phyloP scores from a whole-genome alignment of 2,329 filamentous ascomycete genomes.

The Cladosporium sp. region DNA sequence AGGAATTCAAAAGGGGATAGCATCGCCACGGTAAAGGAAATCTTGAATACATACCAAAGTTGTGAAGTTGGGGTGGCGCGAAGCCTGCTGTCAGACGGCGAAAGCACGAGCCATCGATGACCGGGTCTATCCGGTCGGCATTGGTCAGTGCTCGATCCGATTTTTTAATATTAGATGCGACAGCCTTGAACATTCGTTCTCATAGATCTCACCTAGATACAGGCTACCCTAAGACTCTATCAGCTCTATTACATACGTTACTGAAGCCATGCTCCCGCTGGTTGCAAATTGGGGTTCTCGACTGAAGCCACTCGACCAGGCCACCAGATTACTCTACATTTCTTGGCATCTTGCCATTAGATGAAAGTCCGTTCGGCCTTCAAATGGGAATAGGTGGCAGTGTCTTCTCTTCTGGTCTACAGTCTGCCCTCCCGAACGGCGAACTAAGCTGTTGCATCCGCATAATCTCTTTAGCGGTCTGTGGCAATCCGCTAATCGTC shows the following conservation, averaged over 20 bases:
- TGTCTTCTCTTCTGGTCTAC: slow-evolving; percentile 10
- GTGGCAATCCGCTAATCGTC: slow-evolving; percentile 18
- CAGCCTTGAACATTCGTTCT: too few species aligned
- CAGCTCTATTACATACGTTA: too few species aligned
- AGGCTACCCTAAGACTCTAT: too few species aligned
- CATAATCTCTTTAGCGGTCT: slow-evolving; percentile 13
- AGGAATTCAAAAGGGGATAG: slow-evolving; percentile 1
- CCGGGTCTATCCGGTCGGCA: not conserved
- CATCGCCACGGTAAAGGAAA: not conserved
- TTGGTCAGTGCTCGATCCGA: not conserved
- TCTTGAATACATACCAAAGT: not conserved
- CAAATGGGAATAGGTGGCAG: slow-evolving; percentile 1
- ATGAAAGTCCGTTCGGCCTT: too few species aligned
- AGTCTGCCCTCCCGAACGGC: slow-evolving; percentile 17
- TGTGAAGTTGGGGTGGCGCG: not conserved
- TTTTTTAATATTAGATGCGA: too few species aligned
- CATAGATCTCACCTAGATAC: too few species aligned
- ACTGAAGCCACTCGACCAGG: too few species aligned
- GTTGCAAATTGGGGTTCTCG: too few species aligned
- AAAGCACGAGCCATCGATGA: slow-evolving; percentile 4
- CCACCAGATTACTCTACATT: too few species aligned
- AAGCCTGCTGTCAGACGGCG: too few species aligned
- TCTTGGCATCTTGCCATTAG: too few species aligned
- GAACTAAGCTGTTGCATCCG: slow-evolving; percentile 13
- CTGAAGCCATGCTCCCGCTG: too few species aligned